Evolutionary conservation across 2,329 filamentous ascomycete species (phyloP), one percentile per base, ranked within the genome.

Genomic region (Aschersonia sp.): DNA sequence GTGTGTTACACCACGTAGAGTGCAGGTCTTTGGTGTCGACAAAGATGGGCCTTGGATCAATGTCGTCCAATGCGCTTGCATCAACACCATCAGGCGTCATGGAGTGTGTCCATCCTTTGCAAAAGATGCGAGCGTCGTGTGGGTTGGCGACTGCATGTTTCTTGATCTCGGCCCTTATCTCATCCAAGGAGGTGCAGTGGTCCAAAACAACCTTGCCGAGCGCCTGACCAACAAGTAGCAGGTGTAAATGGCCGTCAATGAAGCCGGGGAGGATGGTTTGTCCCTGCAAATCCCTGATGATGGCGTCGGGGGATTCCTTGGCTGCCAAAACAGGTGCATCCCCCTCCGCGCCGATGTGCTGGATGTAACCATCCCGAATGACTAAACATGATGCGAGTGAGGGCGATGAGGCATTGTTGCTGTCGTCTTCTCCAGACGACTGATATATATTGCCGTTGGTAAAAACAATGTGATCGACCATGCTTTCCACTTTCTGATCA

Each of bases 11-110:
- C 75, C 75, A 78, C 1, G 70, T 69, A 0, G 71, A 74, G 54
- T 78, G 75, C 52, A 78, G 58, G 47, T 77, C 74, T 52, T 76
- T 76, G 3, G 71, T 69, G 50, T 78, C 73, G 48, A 78, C 67
- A 48, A 73, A 77, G 31, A 78, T 76, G 1, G 75, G 74, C 40
- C 74, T 11, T n/a, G 68, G 60, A 48, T 77, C 74, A 11, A 78
- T 54, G 51, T 73, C 73, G 50, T 78, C 74, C 2, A 78, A 58
- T 12, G 59, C 29, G 41, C 51, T 55, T 1, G 71, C 68, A 30
- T 70, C 63, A 0, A 75, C 73, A 10, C 68, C 63, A 5, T 61
- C 63, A 0, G 64, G 65, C 1, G 68, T 70, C 65, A 69, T 68
- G 2, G 65, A 68, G 52, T 76, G 72, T 68, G 71, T 75, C 76